Percentiles rank a stretch among this genome's conserved stretches.
Conservation (phyloP, 441 rosid species). For the California macrophylla region DNA sequence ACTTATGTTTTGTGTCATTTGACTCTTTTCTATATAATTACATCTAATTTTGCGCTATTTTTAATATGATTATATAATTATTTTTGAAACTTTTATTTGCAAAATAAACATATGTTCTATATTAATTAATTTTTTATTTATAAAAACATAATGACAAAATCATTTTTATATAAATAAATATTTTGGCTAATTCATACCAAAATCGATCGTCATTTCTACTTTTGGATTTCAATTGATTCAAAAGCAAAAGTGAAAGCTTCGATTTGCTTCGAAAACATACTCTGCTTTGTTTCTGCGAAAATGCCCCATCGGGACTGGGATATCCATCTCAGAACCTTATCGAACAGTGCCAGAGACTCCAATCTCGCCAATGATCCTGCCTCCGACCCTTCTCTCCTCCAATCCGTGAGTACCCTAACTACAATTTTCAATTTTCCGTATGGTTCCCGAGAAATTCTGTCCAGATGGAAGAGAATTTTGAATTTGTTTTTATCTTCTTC, state of each 20-base stretch:
- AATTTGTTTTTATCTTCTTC: neutral
- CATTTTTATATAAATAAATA: too few species aligned
- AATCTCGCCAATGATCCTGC: conserved; percentile 60
- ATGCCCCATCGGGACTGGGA: conserved; percentile 63
- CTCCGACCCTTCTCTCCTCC: conserved; percentile 66
- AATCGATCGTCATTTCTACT: too few species aligned
- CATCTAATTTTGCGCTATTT: too few species aligned
- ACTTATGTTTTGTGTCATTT: too few species aligned
- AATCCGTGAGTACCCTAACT: conserved; percentile 36
- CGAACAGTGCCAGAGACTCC: conserved; percentile 66
- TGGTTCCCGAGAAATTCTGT: neutral
- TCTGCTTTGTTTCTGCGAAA: conserved; percentile 5
- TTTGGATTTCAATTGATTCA: neutral
- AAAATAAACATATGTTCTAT: too few species aligned
- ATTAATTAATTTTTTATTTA: too few species aligned
- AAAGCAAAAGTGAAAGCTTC: neutral
- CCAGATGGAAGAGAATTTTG: neutral
- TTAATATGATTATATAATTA: too few species aligned
- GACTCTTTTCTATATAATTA: too few species aligned
- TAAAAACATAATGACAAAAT: too few species aligned
- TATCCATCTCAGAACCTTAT: conserved; percentile 55
- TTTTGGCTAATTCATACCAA: too few species aligned
- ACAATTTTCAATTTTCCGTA: neutral
- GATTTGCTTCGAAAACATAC: neutral
- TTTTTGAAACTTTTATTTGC: too few species aligned